Evolutionary conservation across 108 stramenopile species (phyloP), one percentile per base, ranked within the genome.

Genomic region (Cyclostephanos invisitatus): DNA sequence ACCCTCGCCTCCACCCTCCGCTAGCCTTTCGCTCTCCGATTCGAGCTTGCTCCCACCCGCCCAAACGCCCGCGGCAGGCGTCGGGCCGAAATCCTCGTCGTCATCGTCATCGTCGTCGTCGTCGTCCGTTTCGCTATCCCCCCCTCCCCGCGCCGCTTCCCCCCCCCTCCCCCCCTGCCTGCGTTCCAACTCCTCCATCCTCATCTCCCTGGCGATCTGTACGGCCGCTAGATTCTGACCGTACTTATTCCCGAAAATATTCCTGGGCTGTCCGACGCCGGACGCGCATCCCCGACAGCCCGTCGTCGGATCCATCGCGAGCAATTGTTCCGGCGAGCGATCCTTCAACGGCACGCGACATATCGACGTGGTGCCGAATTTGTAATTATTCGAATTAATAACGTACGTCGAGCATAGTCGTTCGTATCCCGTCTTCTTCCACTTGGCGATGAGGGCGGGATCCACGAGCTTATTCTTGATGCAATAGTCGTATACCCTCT

Each of bases 211-310:
- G 4, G 93, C 93, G 59, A 98, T 83, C 86, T 99, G 99, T 3
- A 99, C 94, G 28, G 94, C 96, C 5, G 99, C 99, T 49, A 99
- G 81, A 74, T 95, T 91, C 86, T 99, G 98, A 6, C 99, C 99
- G 73, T 99, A 99, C 72, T 99, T 99, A 89, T 99, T 99, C 46
- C 98, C 99, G 80, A 99, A 99, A 58, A 99, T 98, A 87, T 99
- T 99, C 40, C 84, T 64, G n/a, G 88, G 89, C 28, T 88, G 91
- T 11, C 87, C 95, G 28, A 87, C 84, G 15, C 98, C 98, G 5
- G 93, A 95, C 0, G 98, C 97, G 82, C 99, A 99, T 3, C 99
- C 99, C 17, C 89, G 68, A 80, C 99, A 99, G 6, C 99, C 99
- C 53, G 97, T 97, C 22, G 90, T 95, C 3, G 93, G 91, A 83